Evolutionary conservation across 176 grass and related monocot species (phyloP).

Genomic region (Dactylis glomerata): DNA sequence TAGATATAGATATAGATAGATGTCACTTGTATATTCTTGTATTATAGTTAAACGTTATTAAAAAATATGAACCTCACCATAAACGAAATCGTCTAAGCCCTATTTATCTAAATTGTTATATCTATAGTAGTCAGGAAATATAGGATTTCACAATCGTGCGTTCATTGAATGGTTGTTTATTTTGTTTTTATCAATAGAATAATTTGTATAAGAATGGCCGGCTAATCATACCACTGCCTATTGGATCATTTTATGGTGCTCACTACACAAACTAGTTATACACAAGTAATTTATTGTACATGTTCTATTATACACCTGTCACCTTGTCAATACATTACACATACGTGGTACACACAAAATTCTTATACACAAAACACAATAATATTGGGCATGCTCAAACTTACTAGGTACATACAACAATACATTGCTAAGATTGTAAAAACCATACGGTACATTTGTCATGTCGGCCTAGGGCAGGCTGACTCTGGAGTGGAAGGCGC

Average conservation of each 20-base stretch:
- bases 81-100: too few relatives aligned
- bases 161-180: too few relatives aligned
- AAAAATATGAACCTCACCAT: too few relatives aligned
- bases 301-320: background rate
- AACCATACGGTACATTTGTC: background rate
- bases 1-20: too few relatives aligned
- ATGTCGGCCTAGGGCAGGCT: background rate
- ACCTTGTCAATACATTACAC: background rate
- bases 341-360: background rate
- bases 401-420: background rate
- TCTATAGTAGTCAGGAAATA: too few relatives aligned
- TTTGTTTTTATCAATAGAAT: too few relatives aligned
- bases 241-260: background rate
- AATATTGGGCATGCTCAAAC: background rate
- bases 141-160: too few relatives aligned
- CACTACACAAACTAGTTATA: background rate
- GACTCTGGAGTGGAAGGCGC: background rate
- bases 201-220: too few relatives aligned
- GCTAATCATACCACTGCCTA: too few relatives aligned
- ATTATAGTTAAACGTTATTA: too few relatives aligned
- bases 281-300: background rate
- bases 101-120: too few relatives aligned
- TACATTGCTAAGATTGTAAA: background rate
- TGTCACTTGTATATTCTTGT: too few relatives aligned
- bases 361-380: background rate